Evolutionary conservation across 495 filamentous ascomycete species (phyloP).

Genomic region (Hypoxylon subgilvum): DNA sequence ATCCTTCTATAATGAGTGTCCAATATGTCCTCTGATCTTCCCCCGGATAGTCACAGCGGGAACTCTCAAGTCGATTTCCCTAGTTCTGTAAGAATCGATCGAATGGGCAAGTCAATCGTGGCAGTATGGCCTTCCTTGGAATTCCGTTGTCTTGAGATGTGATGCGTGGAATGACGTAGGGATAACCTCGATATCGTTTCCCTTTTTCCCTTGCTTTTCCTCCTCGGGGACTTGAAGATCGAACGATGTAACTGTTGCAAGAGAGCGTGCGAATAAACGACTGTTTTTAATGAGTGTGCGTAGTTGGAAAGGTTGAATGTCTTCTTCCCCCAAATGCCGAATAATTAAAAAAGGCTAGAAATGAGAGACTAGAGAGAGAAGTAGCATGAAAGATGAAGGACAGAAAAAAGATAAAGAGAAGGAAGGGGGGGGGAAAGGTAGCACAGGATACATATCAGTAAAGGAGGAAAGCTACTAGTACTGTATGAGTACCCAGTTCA

Average conservation of each 20-base stretch:
- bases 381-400: conserved; percentile 18
- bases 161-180: conserved; percentile 5
- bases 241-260: conserved; percentile 13
- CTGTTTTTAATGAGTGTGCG: conserved; percentile 47
- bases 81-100: too few species aligned
- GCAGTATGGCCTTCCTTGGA: conserved; percentile 2
- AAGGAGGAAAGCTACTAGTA: conserved; percentile 17
- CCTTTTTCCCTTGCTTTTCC: background rate
- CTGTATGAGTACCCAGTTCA: conserved; percentile 6
- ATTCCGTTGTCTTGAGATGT: conserved; percentile 1
- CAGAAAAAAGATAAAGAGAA: conserved; percentile 20
- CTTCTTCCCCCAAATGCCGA: conserved; percentile 30
- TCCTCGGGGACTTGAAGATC: conserved; percentile 1
- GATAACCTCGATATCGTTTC: background rate
- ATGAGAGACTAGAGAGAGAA: conserved; percentile 25
- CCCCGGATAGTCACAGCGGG: too few species aligned
- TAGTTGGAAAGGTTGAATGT: conserved; percentile 40
- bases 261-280: conserved; percentile 28
- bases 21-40: background rate
- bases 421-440: conserved; percentile 21
- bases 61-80: too few species aligned
- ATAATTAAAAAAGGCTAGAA: conserved; percentile 34
- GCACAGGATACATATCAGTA: conserved; percentile 29
- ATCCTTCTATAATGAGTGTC: background rate
- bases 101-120: too few species aligned